phyloP scores from a whole-genome alignment of 208 protist species.

The Wallacemonas sp. region DNA sequence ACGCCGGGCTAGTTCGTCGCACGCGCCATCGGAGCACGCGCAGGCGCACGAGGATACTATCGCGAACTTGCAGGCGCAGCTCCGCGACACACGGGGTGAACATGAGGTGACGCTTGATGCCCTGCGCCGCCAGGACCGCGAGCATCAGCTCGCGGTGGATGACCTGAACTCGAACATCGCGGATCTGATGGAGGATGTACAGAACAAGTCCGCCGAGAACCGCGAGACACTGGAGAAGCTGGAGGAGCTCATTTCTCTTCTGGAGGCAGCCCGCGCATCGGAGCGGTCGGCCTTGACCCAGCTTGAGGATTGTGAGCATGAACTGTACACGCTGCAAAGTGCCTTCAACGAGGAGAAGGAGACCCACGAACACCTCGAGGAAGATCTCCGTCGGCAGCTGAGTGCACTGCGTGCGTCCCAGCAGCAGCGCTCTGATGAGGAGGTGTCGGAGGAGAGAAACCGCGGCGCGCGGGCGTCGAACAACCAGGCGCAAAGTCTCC shows the following conservation, averaged over 20 bases:
- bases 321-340: constrained; percentile 33
- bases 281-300: constrained; percentile 46
- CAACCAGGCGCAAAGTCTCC: not conserved
- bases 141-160: constrained; percentile 35
- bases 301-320: constrained; percentile 37
- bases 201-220: constrained; percentile 44
- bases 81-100: constrained; percentile 30
- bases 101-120: constrained; percentile 30
- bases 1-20: constrained; percentile 22
- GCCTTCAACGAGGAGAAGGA: constrained; percentile 20
- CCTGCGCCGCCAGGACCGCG: constrained; percentile 14
- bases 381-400: constrained; percentile 23
- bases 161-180: constrained; percentile 46
- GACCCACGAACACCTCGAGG: constrained; percentile 27
- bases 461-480: not conserved
- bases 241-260: constrained; percentile 66
- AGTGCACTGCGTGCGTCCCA: constrained; percentile 12
- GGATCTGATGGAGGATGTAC: constrained; percentile 45
- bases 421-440: constrained; percentile 10
- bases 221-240: constrained; percentile 55
- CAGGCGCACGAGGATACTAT: constrained; percentile 10
- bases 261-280: constrained; percentile 52
- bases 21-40: not conserved
- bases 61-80: constrained; percentile 23
- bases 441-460: not conserved